Evolutionary conservation across 2,329 filamentous ascomycete genomes (phyloP), one percentile per base, ranked within the genome.

Genomic region (Phaeophleospora eucalypticola): DNA sequence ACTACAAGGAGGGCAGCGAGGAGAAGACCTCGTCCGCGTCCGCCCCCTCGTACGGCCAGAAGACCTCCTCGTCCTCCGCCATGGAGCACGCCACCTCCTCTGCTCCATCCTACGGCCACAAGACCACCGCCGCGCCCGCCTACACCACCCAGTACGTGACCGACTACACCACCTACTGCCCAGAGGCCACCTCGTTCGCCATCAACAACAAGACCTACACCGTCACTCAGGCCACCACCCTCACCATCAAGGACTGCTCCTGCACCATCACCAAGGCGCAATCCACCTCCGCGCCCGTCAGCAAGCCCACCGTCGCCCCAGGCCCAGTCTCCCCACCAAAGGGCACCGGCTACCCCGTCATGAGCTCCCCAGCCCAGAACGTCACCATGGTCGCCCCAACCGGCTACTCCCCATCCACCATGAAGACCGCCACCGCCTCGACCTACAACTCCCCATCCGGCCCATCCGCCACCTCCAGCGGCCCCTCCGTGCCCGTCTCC

Each of bases 121-220:
- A 40, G 42, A 18, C 43, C 15, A 81, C 77, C 72, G 87, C 83
- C 66, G 27, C 40, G 16, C 34, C 51, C 36, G 52, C 46, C 44
- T 60, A 60, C 57, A 56, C 58, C 36, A 48, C 56, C 43, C 51
- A 58, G 34, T 52, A 57, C 44, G 54, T 58, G 44, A 56, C 54
- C 41, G 50, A 45, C n/a, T 55, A 48, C 43, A 54, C 50, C 37
- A 59, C 55, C 16, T 52, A 52, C 55, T 59, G 59, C 51, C 57
- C 59, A 2, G 44, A 48, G 32, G 46, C 56, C 24, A 63, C 60
- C 27, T 47, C 48, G 24, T 38, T 61, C 48, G 46, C 53, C 19
- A 39, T 52, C 36, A 50, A 46, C 44, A 54, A 53, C 45, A 41
- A 57, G 36, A 60, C 60, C 32, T 58, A 53, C 51, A 58, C 56